These are phyloP conservation scores for Penicillium atrosanguineum DNA, from an alignment of 495 filamentous ascomycete species.

Conservation along the genomic window DNA sequence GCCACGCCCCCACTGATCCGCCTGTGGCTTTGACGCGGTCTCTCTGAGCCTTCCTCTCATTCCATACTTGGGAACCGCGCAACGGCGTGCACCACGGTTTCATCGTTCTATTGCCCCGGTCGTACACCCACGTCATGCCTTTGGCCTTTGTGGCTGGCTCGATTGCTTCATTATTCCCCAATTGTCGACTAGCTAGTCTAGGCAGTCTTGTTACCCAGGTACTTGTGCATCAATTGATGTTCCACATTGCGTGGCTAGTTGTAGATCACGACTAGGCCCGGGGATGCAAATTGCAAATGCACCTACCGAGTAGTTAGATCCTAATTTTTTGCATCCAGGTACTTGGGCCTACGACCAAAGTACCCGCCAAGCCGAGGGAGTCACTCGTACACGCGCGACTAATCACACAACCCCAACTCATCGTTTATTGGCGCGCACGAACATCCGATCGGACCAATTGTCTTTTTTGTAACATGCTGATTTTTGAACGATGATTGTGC, in stretches of 20 bases:
- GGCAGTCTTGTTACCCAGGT: background rate
- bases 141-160: slow-evolving; percentile 10
- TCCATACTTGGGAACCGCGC: slow-evolving; percentile 20
- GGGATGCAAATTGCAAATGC: background rate
- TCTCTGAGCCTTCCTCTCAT: background rate
- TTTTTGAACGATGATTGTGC: background rate
- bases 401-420: background rate
- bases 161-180: background rate
- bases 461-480: background rate
- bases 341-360: background rate
- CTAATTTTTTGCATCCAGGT: background rate
- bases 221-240: background rate
- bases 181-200: too few species aligned
- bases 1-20: slow-evolving; percentile 19
- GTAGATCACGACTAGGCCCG: background rate
- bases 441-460: slow-evolving; percentile 6
- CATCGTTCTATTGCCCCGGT: slow-evolving; percentile 11
- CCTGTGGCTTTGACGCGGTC: background rate
- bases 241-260: slow-evolving; percentile 2
- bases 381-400: slow-evolving; percentile 11
- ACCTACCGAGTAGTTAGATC: background rate
- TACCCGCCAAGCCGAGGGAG: background rate
- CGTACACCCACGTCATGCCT: background rate
- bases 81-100: slow-evolving; percentile 20
- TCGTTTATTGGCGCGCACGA: background rate